Conservation (phyloP, 1,284 basidiomycete species). For the Ceratobasidium sp. region DNA sequence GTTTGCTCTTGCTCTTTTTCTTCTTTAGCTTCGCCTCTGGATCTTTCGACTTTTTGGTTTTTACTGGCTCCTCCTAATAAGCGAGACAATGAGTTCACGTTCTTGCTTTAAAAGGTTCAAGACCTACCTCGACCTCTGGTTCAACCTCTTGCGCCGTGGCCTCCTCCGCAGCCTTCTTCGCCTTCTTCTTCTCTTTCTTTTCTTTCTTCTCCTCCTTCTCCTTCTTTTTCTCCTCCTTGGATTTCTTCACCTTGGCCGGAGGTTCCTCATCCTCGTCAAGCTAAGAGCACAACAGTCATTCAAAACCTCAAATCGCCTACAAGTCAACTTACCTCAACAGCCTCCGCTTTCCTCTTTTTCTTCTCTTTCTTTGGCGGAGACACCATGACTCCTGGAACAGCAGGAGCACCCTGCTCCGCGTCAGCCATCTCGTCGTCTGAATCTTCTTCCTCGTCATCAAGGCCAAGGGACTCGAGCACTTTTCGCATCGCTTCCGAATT, state of each 20-base stretch:
- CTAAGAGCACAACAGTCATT: slow-evolving; percentile 2
- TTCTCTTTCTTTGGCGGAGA: slow-evolving; percentile 67
- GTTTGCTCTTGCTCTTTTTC: slow-evolving; percentile 46
- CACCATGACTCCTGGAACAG: slow-evolving; percentile 70
- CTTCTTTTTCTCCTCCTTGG: slow-evolving; percentile 71
- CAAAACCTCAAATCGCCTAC: neutral
- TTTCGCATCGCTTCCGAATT: slow-evolving; percentile 91
- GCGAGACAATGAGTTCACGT: no score
- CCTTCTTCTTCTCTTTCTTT: slow-evolving; percentile 80
- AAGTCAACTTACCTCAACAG: slow-evolving; percentile 44
- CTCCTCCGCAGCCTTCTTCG: slow-evolving; percentile 64
- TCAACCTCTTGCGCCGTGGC: slow-evolving; percentile 55
- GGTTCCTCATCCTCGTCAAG: slow-evolving; percentile 55
- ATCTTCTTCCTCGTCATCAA: slow-evolving; percentile 76
- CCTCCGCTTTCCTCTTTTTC: slow-evolving; percentile 71
- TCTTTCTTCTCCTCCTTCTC: slow-evolving; percentile 87
- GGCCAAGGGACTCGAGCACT: slow-evolving; percentile 82
- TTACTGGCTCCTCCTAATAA: slow-evolving; percentile 34
- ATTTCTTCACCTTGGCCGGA: slow-evolving; percentile 70
- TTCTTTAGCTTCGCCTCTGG: slow-evolving; percentile 31
- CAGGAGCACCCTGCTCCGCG: slow-evolving; percentile 67
- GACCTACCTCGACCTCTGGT: slow-evolving; percentile 32
- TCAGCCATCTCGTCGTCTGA: slow-evolving; percentile 66
- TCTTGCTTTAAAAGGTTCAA: no score
- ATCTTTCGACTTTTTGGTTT: slow-evolving; percentile 42